Evolutionary conservation across 139 green algal species (phyloP).

Genomic region (Coelastrella sp.): DNA sequence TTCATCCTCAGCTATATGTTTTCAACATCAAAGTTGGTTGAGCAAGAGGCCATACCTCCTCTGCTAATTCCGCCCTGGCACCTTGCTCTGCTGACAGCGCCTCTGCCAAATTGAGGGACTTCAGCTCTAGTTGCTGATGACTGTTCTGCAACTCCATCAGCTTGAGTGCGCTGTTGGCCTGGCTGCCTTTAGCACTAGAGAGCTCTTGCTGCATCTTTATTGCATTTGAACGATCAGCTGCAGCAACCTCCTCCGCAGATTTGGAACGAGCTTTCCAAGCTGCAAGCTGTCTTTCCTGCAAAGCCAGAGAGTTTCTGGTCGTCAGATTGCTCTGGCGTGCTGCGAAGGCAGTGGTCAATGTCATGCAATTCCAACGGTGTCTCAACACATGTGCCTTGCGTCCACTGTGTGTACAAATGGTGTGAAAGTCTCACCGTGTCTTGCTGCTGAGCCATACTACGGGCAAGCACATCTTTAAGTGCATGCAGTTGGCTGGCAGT

Average conservation of each 20-base stretch:
- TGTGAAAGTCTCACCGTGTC: constrained; percentile 15
- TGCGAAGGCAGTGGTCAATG: too few species aligned
- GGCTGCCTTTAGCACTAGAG: constrained; percentile 10
- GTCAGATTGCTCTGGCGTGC: too few species aligned
- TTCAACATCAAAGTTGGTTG: too few species aligned
- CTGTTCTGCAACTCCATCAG: constrained; percentile 4
- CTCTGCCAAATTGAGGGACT: not conserved
- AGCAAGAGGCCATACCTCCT: constrained; percentile 39
- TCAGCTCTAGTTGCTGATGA: constrained; percentile 9
- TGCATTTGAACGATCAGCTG: not conserved
- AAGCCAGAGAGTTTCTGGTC: too few species aligned
- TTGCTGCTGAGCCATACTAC: constrained; percentile 32
- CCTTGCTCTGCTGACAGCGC: constrained; percentile 16
- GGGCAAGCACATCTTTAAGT: not conserved
- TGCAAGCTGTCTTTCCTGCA: constrained; percentile 10
- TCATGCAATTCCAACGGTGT: too few species aligned
- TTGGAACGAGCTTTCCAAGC: not conserved
- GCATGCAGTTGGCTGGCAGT: constrained; percentile 17
- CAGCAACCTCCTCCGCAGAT: not conserved
- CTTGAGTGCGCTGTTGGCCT: not conserved
- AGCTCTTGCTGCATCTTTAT: constrained; percentile 31
- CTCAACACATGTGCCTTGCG: too few species aligned
- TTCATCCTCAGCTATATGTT: too few species aligned
- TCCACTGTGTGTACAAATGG: too few species aligned
- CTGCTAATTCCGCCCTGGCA: not conserved